A percentile compares a stretch with the other conserved stretches of the same genome.
Evolutionary conservation across 371 early-diverging fungal genomes (phyloP).

Genomic region (Mortierella sp.): DNA sequence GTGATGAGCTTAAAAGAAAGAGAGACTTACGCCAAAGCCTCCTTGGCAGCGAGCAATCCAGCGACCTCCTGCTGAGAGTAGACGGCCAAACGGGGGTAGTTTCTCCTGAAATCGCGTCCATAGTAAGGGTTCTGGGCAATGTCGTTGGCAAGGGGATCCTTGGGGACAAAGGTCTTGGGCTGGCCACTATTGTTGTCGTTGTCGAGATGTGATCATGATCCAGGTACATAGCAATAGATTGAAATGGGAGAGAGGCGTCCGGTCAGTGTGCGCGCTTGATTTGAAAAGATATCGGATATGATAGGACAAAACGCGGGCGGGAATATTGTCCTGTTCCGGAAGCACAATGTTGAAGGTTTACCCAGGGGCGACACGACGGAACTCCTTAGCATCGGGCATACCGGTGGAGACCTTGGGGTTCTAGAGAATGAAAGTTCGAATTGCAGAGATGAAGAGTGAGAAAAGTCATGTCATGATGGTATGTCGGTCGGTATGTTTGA

Average conservation of each 20-base stretch:
- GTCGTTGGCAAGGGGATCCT: slow-evolving; percentile 70
- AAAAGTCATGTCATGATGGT: neutral
- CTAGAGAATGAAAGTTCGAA: slow-evolving; percentile 47
- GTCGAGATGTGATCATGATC: neutral
- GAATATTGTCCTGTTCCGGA: neutral
- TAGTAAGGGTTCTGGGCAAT: slow-evolving; percentile 90
- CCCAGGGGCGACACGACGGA: slow-evolving; percentile 73
- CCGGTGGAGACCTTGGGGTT: slow-evolving; percentile 74
- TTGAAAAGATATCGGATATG: neutral
- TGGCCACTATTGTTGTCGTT: slow-evolving; percentile 60
- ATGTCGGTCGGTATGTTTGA: neutral
- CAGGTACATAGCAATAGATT: neutral
- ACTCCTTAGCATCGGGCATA: slow-evolving; percentile 72
- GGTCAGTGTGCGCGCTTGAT: neutral
- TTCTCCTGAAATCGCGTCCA: slow-evolving; percentile 91
- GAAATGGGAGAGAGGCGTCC: neutral
- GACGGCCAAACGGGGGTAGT: slow-evolving; percentile 90
- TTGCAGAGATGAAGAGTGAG: neutral
- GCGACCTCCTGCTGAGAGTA: slow-evolving; percentile 87
- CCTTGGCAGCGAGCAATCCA: slow-evolving; percentile 67
- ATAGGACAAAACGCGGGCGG: neutral
- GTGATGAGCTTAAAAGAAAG: neutral
- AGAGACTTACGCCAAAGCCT: slow-evolving; percentile 50
- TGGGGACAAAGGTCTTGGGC: slow-evolving; percentile 67
- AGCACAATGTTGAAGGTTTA: slow-evolving; percentile 34